Base-by-base conservation (phyloP, 305 asterid species). In the Rubia peregrina region DNA sequence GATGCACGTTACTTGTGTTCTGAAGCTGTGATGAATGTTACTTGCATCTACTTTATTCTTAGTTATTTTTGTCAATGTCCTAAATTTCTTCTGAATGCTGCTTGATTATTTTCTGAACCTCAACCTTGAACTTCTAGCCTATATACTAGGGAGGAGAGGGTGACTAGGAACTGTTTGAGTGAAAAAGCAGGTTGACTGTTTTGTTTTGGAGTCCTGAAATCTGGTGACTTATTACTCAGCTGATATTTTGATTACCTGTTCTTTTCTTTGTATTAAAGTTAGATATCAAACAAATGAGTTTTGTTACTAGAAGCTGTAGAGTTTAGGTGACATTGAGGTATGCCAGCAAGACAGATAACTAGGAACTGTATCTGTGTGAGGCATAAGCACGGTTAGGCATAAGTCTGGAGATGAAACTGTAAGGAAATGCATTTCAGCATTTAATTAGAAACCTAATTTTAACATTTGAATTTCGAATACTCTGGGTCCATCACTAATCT, bases 311-410 rank as follows among this genome's bases (percentile, higher is more conserved):
- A 22, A 22, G 30, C 36, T 59, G 64, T 59, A 10, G 30, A 56
- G 38, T 36, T 24, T 61, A 61, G 65, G n/a, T 61, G 65, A 61
- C 16, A 38, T 61, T 61, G 19, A 53, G 60, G 60, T 53, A 19
- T 53, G 60, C 11, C 24, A 19, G 24, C 10, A 19, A n/a, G 24
- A 61, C 6, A 4, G 65, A 16, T 24, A 21, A 61, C 41, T 14
- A 61, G 42, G 42, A 14, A 61, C 33, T 40, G 17, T 24, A 5
- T 1, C 16, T 24, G 40, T 59, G 64, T 59, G 64, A 30, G 26
- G 64, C 6, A 26, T 53, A 12, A 5, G 1, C 16, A 21, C 3
- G 1, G 30, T 22, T 59, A 10, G 38, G 16, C 4, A 21, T 2
- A 59, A 59, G 63, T 59, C 12, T 49, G 57, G 57, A 49, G 57